Evolutionary conservation across 805 yeast species (phyloP).

Genomic region (Candida boidinii): DNA sequence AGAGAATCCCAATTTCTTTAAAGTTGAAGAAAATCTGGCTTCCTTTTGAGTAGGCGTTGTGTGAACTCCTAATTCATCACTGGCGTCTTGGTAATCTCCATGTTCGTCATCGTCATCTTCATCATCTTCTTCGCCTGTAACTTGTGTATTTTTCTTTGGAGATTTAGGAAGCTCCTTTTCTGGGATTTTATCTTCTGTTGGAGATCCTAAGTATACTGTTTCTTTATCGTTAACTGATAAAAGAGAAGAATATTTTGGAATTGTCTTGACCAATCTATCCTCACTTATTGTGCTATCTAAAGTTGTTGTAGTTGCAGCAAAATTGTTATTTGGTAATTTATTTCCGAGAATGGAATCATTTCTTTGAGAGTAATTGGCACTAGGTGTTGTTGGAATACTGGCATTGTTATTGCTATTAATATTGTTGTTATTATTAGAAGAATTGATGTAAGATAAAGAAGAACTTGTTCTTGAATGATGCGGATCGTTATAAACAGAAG

Average conservation of each 20-base stretch:
- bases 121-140: no score
- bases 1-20: no score
- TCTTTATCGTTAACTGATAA: no score
- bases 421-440: neutral
- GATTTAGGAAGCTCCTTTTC: no score
- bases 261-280: no score
- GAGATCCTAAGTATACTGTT: no score
- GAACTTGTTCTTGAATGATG: constrained; percentile 26
- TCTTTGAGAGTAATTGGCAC: constrained; percentile 5
- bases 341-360: constrained; percentile 9
- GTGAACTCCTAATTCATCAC: neutral
- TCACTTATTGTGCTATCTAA: neutral
- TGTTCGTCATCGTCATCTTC: no score
- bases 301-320: neutral
- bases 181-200: no score
- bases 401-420: neutral
- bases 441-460: constrained; percentile 17
- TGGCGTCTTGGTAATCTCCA: constrained; percentile 7
- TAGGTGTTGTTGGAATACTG: neutral
- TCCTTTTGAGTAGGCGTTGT: neutral
- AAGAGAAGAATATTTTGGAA: no score
- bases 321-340: constrained; percentile 4
- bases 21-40: no score
- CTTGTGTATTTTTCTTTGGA: no score
- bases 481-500: constrained; percentile 37